These are phyloP conservation scores for Colletotrichum acutatum DNA, from an alignment of 2,329 filamentous ascomycete genomes.

Conservation along the genomic window DNA sequence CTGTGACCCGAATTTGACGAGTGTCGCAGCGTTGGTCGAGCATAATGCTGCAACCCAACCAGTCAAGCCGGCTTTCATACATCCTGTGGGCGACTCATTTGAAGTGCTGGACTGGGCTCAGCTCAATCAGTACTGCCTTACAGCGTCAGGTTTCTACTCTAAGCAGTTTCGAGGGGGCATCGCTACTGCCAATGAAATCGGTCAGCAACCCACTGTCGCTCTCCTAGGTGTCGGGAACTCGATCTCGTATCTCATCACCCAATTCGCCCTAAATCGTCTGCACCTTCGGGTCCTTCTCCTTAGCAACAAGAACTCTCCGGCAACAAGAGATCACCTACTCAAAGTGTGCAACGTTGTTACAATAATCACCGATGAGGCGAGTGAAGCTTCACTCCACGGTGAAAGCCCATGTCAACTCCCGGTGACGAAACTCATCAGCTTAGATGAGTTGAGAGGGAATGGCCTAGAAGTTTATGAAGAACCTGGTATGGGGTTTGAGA, in stretches of 20 bases:
- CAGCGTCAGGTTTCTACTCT: background rate
- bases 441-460: background rate
- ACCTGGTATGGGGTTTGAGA: background rate
- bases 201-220: conserved; percentile 15
- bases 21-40: conserved; percentile 12
- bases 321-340: conserved; percentile 11
- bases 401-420: background rate
- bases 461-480: too few species aligned
- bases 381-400: background rate
- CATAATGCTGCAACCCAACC: conserved; percentile 16
- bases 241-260: conserved; percentile 17
- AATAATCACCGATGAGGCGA: conserved; percentile 8
- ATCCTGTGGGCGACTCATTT: conserved; percentile 3
- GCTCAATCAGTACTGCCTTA: background rate
- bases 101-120: conserved; percentile 2
- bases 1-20: conserved; percentile 9
- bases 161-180: background rate
- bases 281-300: conserved; percentile 6
- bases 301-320: conserved; percentile 25
- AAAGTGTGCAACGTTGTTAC: conserved; percentile 4
- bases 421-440: background rate
- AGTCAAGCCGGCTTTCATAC: conserved; percentile 12
- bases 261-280: conserved; percentile 15
- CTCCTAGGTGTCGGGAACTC: conserved; percentile 11
- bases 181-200: background rate